Evolutionary conservation across 306 rosid species (phyloP).

Genomic region (Quercus berberidifolia): DNA sequence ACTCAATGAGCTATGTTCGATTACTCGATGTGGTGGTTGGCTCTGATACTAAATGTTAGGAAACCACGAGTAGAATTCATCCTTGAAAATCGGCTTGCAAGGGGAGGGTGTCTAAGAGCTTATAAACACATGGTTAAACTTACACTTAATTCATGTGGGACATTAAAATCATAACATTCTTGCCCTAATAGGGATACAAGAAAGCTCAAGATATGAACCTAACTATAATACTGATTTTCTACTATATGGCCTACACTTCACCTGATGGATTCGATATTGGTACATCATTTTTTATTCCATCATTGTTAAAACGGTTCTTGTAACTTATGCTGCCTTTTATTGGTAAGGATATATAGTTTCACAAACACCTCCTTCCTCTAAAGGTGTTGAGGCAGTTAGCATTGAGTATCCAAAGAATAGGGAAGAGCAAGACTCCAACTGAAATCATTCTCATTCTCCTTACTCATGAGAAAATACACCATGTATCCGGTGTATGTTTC

Average conservation of each 20-base stretch:
- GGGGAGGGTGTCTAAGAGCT: neutral
- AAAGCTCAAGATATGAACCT: neutral
- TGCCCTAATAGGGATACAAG: constrained; percentile 20
- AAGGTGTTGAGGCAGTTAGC: constrained; percentile 63
- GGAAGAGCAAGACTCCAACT: constrained; percentile 78
- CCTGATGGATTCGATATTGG: constrained; percentile 27
- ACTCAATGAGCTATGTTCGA: too few species aligned
- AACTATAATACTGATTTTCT: neutral
- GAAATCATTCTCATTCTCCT: constrained; percentile 83
- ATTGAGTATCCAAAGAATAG: constrained; percentile 83
- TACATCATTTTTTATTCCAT: constrained; percentile 7
- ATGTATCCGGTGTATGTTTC: too few species aligned
- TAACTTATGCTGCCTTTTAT: constrained; percentile 24
- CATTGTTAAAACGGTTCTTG: constrained; percentile 24
- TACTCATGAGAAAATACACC: too few species aligned
- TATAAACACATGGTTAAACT: too few species aligned
- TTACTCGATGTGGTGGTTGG: accelerated
- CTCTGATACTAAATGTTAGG: too few species aligned
- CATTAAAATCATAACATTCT: neutral
- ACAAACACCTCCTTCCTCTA: constrained; percentile 72
- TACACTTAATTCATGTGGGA: constrained; percentile 1
- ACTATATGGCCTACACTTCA: constrained; percentile 25
- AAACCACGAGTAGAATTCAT: too few species aligned
- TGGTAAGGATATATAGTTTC: constrained; percentile 37
- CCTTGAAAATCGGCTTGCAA: neutral